Base-by-base conservation (phyloP, 192 early-diverging fungal species). In the Umbelopsis sp. region DNA sequence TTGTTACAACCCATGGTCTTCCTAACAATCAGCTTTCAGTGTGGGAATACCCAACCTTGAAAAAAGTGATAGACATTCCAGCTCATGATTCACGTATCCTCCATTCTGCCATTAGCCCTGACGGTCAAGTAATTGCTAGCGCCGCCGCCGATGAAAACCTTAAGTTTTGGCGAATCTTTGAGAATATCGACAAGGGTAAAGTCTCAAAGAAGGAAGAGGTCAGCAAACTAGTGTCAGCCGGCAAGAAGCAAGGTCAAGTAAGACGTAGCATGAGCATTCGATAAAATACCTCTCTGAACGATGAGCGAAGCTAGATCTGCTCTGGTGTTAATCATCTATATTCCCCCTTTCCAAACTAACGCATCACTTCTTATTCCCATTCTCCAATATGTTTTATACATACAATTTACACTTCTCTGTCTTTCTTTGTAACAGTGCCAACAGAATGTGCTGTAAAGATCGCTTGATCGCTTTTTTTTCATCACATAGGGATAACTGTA, bases 91-190 rank as follows among this genome's bases (percentile, higher is more conserved):
- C 86, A 6, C 90, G 97, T 17, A 92, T 99, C 3, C 79, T 99
- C 14, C 97, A 98, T 71, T 87, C 96, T 20, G 89, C 97, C 4
- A 78, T 95, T 54, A 94, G 93, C 36, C 96, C 96, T 7, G 96
- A 97, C 75, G 95, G 94, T 6, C 92, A 97, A 73, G 88, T 90
- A 4, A 85, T 99, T 16, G 96, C 97, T 7, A 98, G 95, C 4
- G 92, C 94, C 1, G 91, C 97, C 20, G 92, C 93, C 54, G 97
- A 99, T 78, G 94, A 97, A 69, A 97, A 93, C 36, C 79, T 99
- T 56, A 93, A 97, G 73, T 97, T 99, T 80, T 99, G 97, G 97
- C 91, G 87, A 67, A 78, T 97, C 36, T 98, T 96, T 81, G 90
- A 93, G 54, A 43, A 73, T 12, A 12, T 73, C 4, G 72, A 69